Percentiles rank a stretch among this genome's conserved stretches.
Evolutionary conservation across 331 rosid species (phyloP).

Genomic region (Quercus tomentella): DNA sequence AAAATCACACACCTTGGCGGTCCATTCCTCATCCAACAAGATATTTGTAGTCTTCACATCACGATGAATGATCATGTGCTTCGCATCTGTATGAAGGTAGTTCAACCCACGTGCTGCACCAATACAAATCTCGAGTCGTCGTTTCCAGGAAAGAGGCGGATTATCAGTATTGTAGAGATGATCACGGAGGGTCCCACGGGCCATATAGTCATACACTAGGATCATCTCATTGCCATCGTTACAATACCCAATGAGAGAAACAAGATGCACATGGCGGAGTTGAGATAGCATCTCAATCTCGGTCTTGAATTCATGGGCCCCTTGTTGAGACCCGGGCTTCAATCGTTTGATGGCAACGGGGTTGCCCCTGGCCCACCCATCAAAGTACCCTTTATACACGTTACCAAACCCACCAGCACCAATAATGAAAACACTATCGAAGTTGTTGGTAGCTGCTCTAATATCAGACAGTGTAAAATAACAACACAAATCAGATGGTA

Average conservation of each 20-base stretch:
- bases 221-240: conserved; percentile 53
- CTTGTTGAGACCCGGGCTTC: conserved; percentile 49
- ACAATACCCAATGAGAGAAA: conserved; percentile 54
- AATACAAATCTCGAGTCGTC: conserved; percentile 13
- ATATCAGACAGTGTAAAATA: no score
- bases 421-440: conserved; percentile 5
- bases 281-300: conserved; percentile 54
- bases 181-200: conserved; percentile 11
- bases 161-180: conserved; percentile 11
- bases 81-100: conserved; percentile 2
- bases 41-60: conserved; percentile 27
- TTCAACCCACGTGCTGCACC: conserved; percentile 16
- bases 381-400: conserved; percentile 50
- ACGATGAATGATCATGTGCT: conserved; percentile 23
- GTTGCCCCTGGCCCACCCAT: conserved; percentile 1
- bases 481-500: no score
- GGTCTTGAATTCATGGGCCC: conserved; percentile 46
- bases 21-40: conserved; percentile 11
- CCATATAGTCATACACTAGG: conserved; percentile 26
- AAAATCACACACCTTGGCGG: not conserved
- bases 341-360: conserved; percentile 53
- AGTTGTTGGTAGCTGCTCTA: conserved; percentile 14
- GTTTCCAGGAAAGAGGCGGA: conserved; percentile 20
- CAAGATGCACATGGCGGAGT: conserved; percentile 53
- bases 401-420: conserved; percentile 38